Base-by-base conservation (phyloP, 1,284 basidiomycete genomes). In the Hymenochaete sp. region DNA sequence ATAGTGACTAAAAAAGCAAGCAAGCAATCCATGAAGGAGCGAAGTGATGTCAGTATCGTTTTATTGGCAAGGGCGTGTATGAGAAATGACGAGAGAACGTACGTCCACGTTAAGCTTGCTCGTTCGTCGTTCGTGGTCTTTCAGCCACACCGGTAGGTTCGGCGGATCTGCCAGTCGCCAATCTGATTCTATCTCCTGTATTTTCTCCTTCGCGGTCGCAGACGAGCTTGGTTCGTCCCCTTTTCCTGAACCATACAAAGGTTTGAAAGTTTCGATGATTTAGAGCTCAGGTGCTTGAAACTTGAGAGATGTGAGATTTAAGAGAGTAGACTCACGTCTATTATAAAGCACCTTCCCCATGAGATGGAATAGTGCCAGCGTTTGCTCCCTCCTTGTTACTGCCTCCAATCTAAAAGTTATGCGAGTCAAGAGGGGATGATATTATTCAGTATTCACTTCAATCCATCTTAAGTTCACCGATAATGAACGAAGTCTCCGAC, bases 271-370 rank as follows among this genome's bases (percentile, higher is more conserved):
- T n/a, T n/a, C 24, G 33, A 24, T 28, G n/a, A 16, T 5, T 16
- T 35, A 8, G 32, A 19, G 13, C 14, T 19, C 14, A 35, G 14
- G 14, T 16, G 13, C 13, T 35, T 35, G 14, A n/a, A 19, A 35
- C 5, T 9, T 10, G 28, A 39, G 6, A 29, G 4, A 27, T 13
- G 24, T 18, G 2, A 10, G 4, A 14, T 16, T n/a, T 26, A 11
- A 48, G 27, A 18, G 25, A 35, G 36, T 35, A 21, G n/a, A 65
- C 77, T 48, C 48, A 90, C 95, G 78, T 64, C 98, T 99, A 63
- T 96, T 98, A 62, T 95, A 98, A 41, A 98, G 63, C 2, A 98
- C 75, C 64, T 89, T 95, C 4, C 95, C 96, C 28, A 99, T 67
- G 5, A 97, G 68, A 65, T 98, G 96, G 57, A 98, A 98, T 31